phyloP scores from a whole-genome alignment of 1,139 yeast species.

The Saccharomyces hybrid region DNA sequence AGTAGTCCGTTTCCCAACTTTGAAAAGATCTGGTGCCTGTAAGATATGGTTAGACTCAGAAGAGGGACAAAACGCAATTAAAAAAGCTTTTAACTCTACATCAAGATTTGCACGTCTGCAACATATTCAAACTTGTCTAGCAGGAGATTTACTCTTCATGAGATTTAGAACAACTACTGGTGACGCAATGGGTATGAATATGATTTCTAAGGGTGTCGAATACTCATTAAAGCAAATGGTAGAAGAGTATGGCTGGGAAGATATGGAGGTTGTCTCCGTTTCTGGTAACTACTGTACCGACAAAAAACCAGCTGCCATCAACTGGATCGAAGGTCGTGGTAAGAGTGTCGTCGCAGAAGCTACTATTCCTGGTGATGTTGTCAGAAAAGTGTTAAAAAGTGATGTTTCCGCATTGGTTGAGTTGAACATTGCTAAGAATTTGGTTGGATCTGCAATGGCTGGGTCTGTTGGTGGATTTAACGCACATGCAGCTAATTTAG shows the following conservation, averaged over 20 bases:
- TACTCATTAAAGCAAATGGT: conserved; percentile 75
- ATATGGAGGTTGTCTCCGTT: conserved; percentile 86
- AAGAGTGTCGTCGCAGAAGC: conserved; percentile 98
- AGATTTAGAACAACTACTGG: conserved; percentile 97
- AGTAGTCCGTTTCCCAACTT: conserved; percentile 79
- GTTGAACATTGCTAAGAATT: conserved; percentile 78
- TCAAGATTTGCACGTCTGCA: conserved; percentile 95
- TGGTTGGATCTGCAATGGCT: conserved; percentile 97
- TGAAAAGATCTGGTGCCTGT: conserved; percentile 87
- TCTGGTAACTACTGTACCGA: conserved; percentile 98
- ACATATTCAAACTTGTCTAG: conserved; percentile 84
- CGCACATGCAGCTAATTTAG: conserved; percentile 95
- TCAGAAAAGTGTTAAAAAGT: conserved; percentile 74
- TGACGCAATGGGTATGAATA: conserved; percentile 99
- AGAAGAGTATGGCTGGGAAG: conserved; percentile 85
- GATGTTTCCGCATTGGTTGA: conserved; percentile 90
- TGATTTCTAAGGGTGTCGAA: conserved; percentile 98
- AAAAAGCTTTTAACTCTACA: conserved; percentile 91
- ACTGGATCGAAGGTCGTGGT: conserved; percentile 99
- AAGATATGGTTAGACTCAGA: conserved; percentile 94
- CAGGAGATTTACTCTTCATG: conserved; percentile 84
- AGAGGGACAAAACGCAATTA: conserved; percentile 77
- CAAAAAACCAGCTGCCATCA: conserved; percentile 95
- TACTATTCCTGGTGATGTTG: conserved; percentile 73
- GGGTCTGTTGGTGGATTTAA: conserved; percentile 97